Evolutionary conservation across 1,284 basidiomycete genomes (phyloP).

Genomic region (Marasmius sp.): DNA sequence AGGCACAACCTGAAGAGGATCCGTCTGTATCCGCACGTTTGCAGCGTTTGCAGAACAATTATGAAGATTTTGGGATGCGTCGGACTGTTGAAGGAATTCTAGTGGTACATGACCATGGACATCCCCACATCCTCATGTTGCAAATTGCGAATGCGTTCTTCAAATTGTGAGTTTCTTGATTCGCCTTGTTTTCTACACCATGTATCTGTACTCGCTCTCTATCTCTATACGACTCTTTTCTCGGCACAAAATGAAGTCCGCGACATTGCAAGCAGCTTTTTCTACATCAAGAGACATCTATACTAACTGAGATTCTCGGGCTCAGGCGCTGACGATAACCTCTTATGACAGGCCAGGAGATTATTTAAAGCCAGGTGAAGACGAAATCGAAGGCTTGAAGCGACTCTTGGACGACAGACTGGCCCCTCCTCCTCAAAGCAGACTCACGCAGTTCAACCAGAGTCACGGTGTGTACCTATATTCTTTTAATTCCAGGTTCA

Average conservation of each 20-base stretch:
- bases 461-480: constrained; percentile 11
- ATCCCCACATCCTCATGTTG: constrained; percentile 95
- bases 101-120: constrained; percentile 92
- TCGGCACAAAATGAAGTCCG: not conserved
- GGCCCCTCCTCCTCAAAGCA: constrained; percentile 59
- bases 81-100: constrained; percentile 95
- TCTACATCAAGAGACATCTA: not conserved
- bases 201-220: not conserved
- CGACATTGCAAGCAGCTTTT: not conserved
- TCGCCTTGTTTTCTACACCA: not conserved
- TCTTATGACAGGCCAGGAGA: constrained; percentile 79
- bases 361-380: constrained; percentile 94
- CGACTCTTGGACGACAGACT: constrained; percentile 86
- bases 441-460: not conserved
- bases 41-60: constrained; percentile 91
- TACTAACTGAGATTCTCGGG: constrained; percentile 6
- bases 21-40: constrained; percentile 89
- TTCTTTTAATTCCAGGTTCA: constrained; percentile 27
- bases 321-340: not conserved
- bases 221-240: not conserved
- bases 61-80: constrained; percentile 94
- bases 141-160: constrained; percentile 99
- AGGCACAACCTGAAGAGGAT: constrained; percentile 95
- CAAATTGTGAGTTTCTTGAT: constrained; percentile 76
- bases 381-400: constrained; percentile 88